Evolutionary conservation across 176 grass and related monocot genomes (phyloP), one percentile per base, ranked within the genome.

Genomic region (Carex myosuroides): DNA sequence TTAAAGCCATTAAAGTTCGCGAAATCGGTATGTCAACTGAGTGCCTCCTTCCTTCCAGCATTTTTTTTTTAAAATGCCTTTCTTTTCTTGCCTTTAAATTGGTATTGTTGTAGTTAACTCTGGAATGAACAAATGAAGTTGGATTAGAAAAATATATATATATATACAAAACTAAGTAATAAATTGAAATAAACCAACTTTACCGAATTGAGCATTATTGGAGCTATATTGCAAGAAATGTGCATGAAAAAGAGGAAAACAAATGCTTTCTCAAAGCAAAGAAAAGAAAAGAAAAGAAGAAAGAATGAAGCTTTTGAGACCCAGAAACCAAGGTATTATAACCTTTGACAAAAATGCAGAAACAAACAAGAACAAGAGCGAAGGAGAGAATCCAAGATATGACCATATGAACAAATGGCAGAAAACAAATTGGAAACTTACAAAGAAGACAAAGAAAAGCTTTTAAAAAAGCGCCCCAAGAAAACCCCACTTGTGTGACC

Each of bases 11-110:
- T 57, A 97, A 83, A 53, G 92, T 91, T 87, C 92, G 82, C 1
- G 94, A 97, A 70, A 97, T 89, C 1, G 94, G 94, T 24, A 97
- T 94, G 84, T 97, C 94, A 10, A 97, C 90, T 17, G 94, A 97
- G 48, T 94, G 94, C 74, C 94, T 83, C 87, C 94, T 87, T 41
- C 3, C 92, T 78, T 97, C 94, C 52, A 89, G 82, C 94, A 97
- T 94, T 86, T 85, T 94, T 94, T 84, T 42, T 89, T 2, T 16
- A 24, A 32, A 24, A 81, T 63, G 16, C 29, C 3, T 69, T 16
- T n/a, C 6, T 4, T 18, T 17, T 48, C 21, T 54, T 29, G 67
- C 33, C 0, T 82, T 30, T 60, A 20, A 82, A 65, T 30, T 53
- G 66, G 18, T 8, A 41, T 29, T 26, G 33, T 22, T 22, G 57